Base-by-base conservation (phyloP, 1,284 basidiomycete species). In the Ustilago hordei region DNA sequence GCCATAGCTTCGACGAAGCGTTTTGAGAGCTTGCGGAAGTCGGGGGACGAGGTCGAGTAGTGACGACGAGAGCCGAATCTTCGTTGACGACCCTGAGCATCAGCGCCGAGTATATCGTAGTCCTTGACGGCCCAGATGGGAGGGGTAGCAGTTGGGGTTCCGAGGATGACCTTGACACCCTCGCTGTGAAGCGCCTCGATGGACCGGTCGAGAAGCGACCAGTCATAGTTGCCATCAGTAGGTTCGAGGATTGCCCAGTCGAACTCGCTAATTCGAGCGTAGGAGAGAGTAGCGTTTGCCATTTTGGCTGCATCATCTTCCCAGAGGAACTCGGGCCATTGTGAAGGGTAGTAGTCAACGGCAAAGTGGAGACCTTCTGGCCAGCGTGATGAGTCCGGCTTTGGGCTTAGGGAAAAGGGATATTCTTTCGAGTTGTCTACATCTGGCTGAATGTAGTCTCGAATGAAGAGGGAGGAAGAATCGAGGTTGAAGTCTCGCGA, bases 401-500 rank as follows among this genome's bases (percentile, higher is more conserved):
- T 36, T 12, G 8, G 41, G 34, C 52, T 68, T 8, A 47, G 43
- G 9, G 57, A 48, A 31, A 64, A 72, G 11, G 64, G 43, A 43
- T 61, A 58, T 4, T 58, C 32, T 38, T 54, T 55, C 28, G 57
- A 59, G 43, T 60, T 57, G 61, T 76, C 69, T 5, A 69, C 47
- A 48, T 67, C 69, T 1, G 95, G 95, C 79, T 96, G 95, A 34
- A 98, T 91, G 87, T 98, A 98, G 86, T 99, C 96, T 79, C 96
- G 98, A 1, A 95, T 95, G 55, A 98, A 91, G 8, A 99, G 89
- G 67, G 98, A 93, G 85, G 95, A 98, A 1, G 98, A 89, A 78
- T 99, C 96, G 82, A 95, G 64, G 34, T 63, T 36, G n/a, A 66
- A 66, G 53, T 69, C 72, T 35, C 59, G 55, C 31, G 57, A 47